A percentile compares a stretch with the other conserved stretches of the same genome.
phyloP scores from a whole-genome alignment of 148 eudicot genomes.

The Polygonum aviculare region DNA sequence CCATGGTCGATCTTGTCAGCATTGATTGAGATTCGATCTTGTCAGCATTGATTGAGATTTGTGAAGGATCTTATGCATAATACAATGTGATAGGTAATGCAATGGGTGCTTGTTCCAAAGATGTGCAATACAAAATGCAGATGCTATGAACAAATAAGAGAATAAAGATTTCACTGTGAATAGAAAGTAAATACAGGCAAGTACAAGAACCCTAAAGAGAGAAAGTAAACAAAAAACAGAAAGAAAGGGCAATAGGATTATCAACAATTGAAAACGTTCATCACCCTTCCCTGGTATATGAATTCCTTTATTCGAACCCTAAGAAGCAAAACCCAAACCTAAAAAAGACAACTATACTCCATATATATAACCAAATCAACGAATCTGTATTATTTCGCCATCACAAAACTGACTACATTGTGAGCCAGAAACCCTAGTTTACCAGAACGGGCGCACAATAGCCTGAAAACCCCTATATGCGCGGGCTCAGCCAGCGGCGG shows the following conservation, averaged over 20 bases:
- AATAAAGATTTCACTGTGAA: background rate
- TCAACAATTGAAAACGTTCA: background rate
- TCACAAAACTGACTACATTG: background rate
- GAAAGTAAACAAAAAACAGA: background rate
- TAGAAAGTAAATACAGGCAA: background rate
- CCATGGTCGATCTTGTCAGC: background rate
- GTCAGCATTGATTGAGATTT: background rate
- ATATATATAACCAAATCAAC: background rate
- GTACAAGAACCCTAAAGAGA: background rate
- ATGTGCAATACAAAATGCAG: no score
- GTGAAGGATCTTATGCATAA: no score
- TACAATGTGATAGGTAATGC: no score
- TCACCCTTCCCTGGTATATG: constrained; percentile 1
- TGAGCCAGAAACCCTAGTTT: background rate
- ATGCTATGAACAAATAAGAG: background rate
- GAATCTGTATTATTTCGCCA: background rate
- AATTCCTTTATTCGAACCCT: background rate
- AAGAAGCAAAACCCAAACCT: background rate
- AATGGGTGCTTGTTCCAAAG: no score
- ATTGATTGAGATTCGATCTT: background rate
- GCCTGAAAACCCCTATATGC: background rate
- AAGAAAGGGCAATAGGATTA: background rate
- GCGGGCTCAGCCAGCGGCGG: constrained; percentile 1
- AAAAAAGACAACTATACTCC: background rate
- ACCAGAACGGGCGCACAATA: background rate